Base-by-base conservation (phyloP, 345 rosid genomes). In the Salix viminalis region DNA sequence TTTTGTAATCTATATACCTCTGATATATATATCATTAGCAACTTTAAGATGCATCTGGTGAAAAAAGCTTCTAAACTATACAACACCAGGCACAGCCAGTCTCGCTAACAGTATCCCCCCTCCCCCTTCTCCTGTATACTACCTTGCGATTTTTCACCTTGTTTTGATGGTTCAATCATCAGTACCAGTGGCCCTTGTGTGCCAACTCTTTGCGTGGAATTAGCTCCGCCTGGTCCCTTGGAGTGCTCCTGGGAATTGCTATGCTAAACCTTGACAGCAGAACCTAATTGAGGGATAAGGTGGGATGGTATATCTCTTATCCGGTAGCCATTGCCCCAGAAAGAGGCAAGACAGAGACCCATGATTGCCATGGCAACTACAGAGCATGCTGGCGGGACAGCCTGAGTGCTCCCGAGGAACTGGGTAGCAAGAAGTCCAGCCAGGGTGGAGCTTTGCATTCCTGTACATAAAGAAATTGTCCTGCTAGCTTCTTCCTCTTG, bases 311-410 rank as follows among this genome's bases (percentile, higher is more conserved):
- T 42, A 74, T 91, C 90, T 36, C 91, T 86, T 77, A 95, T 90
- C 76, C 88, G 90, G 70, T 12, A 81, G 64, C 97, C 94, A 19
- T 69, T 86, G 21, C 98, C 98, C 98, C 99, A 95, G 80, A 93
- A 89, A 65, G 97, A 90, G 58, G 98, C 97, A 76, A 95, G 97
- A 61, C 89, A 89, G 48, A 95, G 92, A 74, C 98, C 99, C 97
- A 95, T 90, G 75, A 93, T 90, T 46, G 99, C 99, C 99, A 91
- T 95, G 76, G 91, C 93, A 42, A 95, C 96, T 42, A 95, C 99
- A 13, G 99, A 95, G 84, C 96, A 93, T 14, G 99, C 99, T 15
- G 99, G 84, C 24, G 97, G 97, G 68, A 91, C 99, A 2, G 98
- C 97, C 84, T 95, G 97, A 79, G 89, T 90, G 72, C 94, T 87